Conservation (phyloP, 1,139 yeast species). For the Sugiyamaella xylanicola region DNA sequence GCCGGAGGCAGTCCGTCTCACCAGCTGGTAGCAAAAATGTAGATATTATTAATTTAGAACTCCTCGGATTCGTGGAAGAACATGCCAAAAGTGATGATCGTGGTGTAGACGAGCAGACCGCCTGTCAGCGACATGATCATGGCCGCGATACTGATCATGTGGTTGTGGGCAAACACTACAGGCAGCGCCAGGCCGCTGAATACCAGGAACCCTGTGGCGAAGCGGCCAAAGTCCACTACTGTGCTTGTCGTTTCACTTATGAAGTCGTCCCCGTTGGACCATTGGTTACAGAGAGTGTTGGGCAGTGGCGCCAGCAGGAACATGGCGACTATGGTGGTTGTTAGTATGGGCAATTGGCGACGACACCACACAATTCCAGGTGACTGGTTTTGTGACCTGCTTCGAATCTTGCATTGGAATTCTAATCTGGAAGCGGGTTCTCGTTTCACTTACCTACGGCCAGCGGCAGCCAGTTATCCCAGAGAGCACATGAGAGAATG, state of each 20-base stretch:
- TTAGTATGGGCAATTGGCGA: constrained; percentile 1
- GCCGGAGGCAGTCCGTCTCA: not conserved
- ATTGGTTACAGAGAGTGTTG: constrained; percentile 52
- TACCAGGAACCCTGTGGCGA: constrained; percentile 65
- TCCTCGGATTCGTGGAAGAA: constrained; percentile 66
- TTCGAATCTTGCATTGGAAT: not conserved
- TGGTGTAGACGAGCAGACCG: constrained; percentile 68
- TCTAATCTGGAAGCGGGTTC: too few relatives aligned
- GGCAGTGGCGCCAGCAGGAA: constrained; percentile 72
- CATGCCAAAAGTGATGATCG: constrained; percentile 70
- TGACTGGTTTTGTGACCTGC: too few relatives aligned
- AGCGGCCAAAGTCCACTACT: constrained; percentile 65
- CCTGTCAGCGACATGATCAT: constrained; percentile 66
- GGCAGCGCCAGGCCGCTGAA: constrained; percentile 71
- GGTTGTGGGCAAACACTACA: constrained; percentile 63
- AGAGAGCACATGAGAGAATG: constrained; percentile 74
- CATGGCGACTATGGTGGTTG: constrained; percentile 41
- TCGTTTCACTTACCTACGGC: constrained; percentile 49
- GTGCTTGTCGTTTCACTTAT: constrained; percentile 49
- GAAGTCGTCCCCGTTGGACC: constrained; percentile 49
- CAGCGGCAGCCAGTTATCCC: constrained; percentile 78
- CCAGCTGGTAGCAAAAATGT: too few relatives aligned
- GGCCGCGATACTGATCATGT: constrained; percentile 60
- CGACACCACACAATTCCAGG: too few relatives aligned
- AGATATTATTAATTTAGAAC: constrained; percentile 32